A percentile compares a stretch with the other conserved stretches of the same genome.
phyloP scores from a whole-genome alignment of 306 rosid species.

The Rubus parviflorus region DNA sequence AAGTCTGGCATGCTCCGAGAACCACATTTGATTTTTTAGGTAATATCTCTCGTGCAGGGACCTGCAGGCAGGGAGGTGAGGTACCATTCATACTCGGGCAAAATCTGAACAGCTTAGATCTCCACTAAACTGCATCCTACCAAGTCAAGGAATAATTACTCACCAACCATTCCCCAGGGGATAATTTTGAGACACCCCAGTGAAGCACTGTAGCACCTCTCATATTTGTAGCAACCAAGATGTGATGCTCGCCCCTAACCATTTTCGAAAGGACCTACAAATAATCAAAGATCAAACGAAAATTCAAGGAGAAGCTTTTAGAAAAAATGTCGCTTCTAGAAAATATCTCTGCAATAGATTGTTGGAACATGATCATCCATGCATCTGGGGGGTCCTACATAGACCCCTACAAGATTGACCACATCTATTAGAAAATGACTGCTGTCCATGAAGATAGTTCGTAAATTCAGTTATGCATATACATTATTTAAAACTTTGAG shows the following conservation, averaged over 20 bases:
- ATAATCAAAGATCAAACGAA: not conserved
- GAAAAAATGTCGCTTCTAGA: not conserved
- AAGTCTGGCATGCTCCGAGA: conserved; percentile 40
- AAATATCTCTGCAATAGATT: not conserved
- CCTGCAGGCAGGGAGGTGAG: conserved; percentile 22
- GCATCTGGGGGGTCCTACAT: no score
- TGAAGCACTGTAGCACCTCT: conserved; percentile 37
- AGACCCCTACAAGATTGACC: not conserved
- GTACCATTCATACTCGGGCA: not conserved
- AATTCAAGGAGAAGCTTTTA: not conserved
- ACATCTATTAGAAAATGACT: no score
- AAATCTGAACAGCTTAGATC: not conserved
- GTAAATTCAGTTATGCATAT: no score
- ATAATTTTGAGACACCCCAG: conserved; percentile 36
- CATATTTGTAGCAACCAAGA: conserved; percentile 33
- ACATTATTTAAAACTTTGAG: no score
- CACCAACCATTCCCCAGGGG: conserved; percentile 38
- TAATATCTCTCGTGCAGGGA: conserved; percentile 31
- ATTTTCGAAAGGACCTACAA: conserved; percentile 30
- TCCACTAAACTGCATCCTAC: not conserved
- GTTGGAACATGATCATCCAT: not conserved
- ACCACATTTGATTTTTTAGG: conserved; percentile 39
- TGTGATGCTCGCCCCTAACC: conserved; percentile 28
- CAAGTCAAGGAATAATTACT: conserved; percentile 15
- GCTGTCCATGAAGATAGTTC: no score